Base-by-base conservation (phyloP, 163 green algal species). In the Volvox carteri region DNA sequence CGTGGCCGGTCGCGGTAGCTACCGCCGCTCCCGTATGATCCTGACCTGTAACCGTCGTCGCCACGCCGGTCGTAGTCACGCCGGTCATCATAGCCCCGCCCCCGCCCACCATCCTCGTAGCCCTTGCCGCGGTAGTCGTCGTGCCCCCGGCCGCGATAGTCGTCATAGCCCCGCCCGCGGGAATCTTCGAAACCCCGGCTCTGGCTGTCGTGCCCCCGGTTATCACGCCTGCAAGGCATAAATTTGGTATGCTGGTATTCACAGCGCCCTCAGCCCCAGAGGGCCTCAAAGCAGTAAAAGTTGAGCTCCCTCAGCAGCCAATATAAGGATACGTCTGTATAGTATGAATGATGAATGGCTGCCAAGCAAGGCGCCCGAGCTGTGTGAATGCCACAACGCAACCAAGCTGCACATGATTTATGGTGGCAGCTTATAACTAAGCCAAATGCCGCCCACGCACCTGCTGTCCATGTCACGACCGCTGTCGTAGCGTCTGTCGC, bases 41-140 rank as follows among this genome's bases (percentile, higher is more conserved):
- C 81, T 87, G 81, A 87, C 81, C 81, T 87, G 62, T 79, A 80
- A 48, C 62, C 81, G 44, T 79, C 81, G 23, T 87, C 81, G 52
- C 52, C 52, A 23, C 77, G 77, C 52, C 54, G 33, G 52, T 85
- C 77, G 54, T 85, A 85, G 18, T 67, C 77, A 23, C 52, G 52
- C 52, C 77, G 77, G 25, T 73, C 50, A 11, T 84, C 75, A 30
- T 84, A 80, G 44, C 73, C 42, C 18, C 73, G 75, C 0, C 48
- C 50, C 48, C 75, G 48, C 19, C 79, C 77, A 14, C 30, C 39
- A n/a, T 78, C 80, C 23, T 87, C 65, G 30, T 86, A 86, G 46
- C 65, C 81, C 14, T 65, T 44, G 30, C 65, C 35, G 28, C 44
- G 80, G 11, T n/a, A 37, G 68, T 73, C 65, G 37, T 74, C 50